Conservation (phyloP, 2,329 filamentous ascomycete species). For the Tolypocladium guangdongense region DNA sequence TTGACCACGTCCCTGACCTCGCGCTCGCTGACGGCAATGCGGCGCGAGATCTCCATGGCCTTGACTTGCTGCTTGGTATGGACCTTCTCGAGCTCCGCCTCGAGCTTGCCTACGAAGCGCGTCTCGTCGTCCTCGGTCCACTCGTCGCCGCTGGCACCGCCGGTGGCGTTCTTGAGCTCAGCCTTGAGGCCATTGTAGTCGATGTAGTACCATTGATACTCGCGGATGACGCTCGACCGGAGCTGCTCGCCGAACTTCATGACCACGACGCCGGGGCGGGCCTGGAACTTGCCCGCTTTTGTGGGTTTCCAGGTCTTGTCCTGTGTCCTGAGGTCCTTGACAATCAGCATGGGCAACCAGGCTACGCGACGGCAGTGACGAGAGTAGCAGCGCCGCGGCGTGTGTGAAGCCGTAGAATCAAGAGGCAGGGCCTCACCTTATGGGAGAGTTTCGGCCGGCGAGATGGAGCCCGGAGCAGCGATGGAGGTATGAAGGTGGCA, state of each 20-base stretch:
- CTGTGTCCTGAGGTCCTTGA: conserved; percentile 36
- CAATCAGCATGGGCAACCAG: conserved; percentile 36
- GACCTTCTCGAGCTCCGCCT: conserved; percentile 92
- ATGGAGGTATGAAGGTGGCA: not conserved
- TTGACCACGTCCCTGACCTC: conserved; percentile 84
- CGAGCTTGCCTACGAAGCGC: conserved; percentile 74
- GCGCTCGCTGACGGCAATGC: conserved; percentile 77
- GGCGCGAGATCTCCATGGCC: conserved; percentile 85
- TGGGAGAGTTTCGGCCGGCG: not conserved
- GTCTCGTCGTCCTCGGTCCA: conserved; percentile 93
- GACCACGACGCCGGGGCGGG: conserved; percentile 42
- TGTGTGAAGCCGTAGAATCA: not conserved
- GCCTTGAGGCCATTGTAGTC: conserved; percentile 90
- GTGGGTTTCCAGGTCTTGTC: conserved; percentile 29
- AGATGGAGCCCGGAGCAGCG: not conserved
- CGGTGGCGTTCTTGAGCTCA: conserved; percentile 64
- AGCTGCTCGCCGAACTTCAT: conserved; percentile 95
- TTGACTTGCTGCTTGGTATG: conserved; percentile 97
- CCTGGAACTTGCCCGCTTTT: conserved; percentile 20
- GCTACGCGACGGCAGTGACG: not conserved
- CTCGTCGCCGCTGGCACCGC: conserved; percentile 38
- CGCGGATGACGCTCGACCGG: conserved; percentile 87
- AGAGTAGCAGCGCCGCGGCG: not conserved
- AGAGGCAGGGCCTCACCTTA: not conserved
- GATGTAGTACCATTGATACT: conserved; percentile 98